phyloP scores from a whole-genome alignment of 495 filamentous ascomycete species.

The Margaritispora aquatica region DNA sequence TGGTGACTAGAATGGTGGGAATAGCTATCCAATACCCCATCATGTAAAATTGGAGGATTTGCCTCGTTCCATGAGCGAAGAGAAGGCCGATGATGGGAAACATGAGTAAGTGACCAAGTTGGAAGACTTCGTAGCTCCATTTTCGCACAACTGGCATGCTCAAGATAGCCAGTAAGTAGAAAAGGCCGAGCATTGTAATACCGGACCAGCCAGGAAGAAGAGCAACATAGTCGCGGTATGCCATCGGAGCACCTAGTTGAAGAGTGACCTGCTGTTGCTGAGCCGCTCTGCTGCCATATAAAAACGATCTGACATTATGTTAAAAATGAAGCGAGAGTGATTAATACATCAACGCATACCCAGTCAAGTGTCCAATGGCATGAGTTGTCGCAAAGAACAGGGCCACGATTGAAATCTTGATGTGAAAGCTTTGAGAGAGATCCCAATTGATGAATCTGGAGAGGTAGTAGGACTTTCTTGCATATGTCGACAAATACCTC shows the following conservation, averaged over 20 bases:
- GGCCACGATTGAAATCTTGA: constrained; percentile 28
- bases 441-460: constrained; percentile 36
- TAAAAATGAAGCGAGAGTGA: neutral
- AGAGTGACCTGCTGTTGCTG: constrained; percentile 21
- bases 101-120: constrained; percentile 33
- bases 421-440: constrained; percentile 32
- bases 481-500: constrained; percentile 29
- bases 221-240: constrained; percentile 25
- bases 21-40: constrained; percentile 35
- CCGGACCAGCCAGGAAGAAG: constrained; percentile 29
- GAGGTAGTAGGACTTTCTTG: constrained; percentile 26
- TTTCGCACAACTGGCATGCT: constrained; percentile 29
- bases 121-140: constrained; percentile 32
- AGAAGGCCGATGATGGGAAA: constrained; percentile 33
- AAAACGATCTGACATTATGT: constrained; percentile 17
- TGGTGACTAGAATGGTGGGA: constrained; percentile 27
- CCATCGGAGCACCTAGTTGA: constrained; percentile 21
- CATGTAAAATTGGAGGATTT: constrained; percentile 31
- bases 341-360: neutral
- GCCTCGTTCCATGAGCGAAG: constrained; percentile 28
- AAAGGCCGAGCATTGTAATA: constrained; percentile 26
- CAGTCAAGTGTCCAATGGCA: constrained; percentile 31
- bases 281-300: constrained; percentile 24
- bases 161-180: constrained; percentile 26
- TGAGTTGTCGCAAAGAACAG: constrained; percentile 31